Percentiles rank a stretch among this genome's conserved stretches.
phyloP scores from a whole-genome alignment of 768 basidiomycete species.

The Mycena venus region DNA sequence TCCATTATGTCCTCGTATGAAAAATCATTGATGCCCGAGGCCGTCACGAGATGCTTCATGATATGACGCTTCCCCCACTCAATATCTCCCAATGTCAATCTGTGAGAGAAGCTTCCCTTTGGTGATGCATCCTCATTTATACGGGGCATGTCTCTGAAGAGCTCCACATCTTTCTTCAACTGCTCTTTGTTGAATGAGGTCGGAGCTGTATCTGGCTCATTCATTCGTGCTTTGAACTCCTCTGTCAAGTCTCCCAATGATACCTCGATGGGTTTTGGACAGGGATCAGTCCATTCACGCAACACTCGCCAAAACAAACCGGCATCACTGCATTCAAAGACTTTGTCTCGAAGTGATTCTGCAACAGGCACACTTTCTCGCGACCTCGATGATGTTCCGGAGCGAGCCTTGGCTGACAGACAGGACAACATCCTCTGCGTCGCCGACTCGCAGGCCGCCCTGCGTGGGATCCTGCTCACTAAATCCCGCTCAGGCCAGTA shows the following conservation, averaged over 20 bases:
- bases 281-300: not conserved
- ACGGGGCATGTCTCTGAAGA: conserved; percentile 7
- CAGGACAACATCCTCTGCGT: too few species aligned
- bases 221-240: conserved; percentile 1
- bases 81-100: not conserved
- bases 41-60: not conserved
- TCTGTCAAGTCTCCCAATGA: not conserved
- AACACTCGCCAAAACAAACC: not conserved
- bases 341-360: not conserved
- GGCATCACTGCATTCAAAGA: conserved; percentile 1
- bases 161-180: not conserved
- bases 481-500: too few species aligned
- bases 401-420: too few species aligned
- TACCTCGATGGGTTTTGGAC: not conserved
- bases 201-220: not conserved
- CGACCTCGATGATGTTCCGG: too few species aligned
- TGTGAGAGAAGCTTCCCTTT: not conserved
- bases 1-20: not conserved
- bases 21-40: not conserved
- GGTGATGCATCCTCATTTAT: not conserved
- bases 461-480: too few species aligned
- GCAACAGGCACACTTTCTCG: too few species aligned
- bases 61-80: not conserved
- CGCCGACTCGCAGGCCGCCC: too few species aligned
- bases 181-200: conserved; percentile 3